Evolutionary conservation across 2,329 filamentous ascomycete species (phyloP).

Genomic region (Metarhizium brunneum): DNA sequence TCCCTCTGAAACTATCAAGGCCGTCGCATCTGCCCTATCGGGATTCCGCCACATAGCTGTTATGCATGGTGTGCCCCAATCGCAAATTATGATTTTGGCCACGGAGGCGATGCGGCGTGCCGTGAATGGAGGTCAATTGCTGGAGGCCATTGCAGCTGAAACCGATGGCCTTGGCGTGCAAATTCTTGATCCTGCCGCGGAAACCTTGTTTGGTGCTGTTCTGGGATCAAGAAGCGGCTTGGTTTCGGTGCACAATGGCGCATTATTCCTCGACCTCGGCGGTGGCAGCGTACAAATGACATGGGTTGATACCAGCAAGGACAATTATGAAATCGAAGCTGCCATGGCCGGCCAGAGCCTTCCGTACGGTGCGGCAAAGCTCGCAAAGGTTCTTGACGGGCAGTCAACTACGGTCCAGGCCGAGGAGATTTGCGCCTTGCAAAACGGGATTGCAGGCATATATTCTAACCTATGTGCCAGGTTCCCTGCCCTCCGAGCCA

Average conservation of each 20-base stretch:
- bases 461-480: slow-evolving; percentile 41
- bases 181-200: slow-evolving; percentile 68
- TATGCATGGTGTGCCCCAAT: slow-evolving; percentile 55
- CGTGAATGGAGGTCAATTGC: slow-evolving; percentile 60
- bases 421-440: slow-evolving; percentile 45
- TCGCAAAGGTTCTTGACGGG: slow-evolving; percentile 39
- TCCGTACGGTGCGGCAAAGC: slow-evolving; percentile 51
- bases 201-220: slow-evolving; percentile 69
- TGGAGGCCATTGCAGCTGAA: slow-evolving; percentile 49
- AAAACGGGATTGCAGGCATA: slow-evolving; percentile 46
- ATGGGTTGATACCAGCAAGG: slow-evolving; percentile 43
- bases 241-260: slow-evolving; percentile 47
- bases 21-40: slow-evolving; percentile 57
- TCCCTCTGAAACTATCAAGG: slow-evolving; percentile 45
- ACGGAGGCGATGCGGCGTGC: slow-evolving; percentile 85
- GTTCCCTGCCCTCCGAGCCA: slow-evolving; percentile 39
- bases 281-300: slow-evolving; percentile 62
- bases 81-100: slow-evolving; percentile 66
- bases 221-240: slow-evolving; percentile 75
- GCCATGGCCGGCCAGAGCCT: slow-evolving; percentile 47
- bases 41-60: slow-evolving; percentile 64
- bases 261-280: slow-evolving; percentile 79
- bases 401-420: slow-evolving; percentile 29
- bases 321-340: slow-evolving; percentile 41
- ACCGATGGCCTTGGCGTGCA: slow-evolving; percentile 59